These are phyloP conservation scores for Candida krabiensis DNA, from an alignment of 805 yeast species.

Conservation along the genomic window DNA sequence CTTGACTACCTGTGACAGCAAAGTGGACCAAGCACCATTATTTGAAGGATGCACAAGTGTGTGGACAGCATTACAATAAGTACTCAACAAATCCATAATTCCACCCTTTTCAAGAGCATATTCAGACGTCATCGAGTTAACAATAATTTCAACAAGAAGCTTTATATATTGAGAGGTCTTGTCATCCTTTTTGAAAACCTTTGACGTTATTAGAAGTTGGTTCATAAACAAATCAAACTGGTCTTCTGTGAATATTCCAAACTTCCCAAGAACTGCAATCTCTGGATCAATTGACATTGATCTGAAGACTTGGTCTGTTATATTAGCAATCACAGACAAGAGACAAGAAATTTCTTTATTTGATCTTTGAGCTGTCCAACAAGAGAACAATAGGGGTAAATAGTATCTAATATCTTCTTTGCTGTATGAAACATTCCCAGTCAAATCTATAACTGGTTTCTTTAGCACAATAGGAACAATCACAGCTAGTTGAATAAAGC, in stretches of 20 bases:
- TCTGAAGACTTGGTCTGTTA: slow-evolving; percentile 49
- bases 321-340: slow-evolving; percentile 61
- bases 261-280: slow-evolving; percentile 41
- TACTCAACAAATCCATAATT: slow-evolving; percentile 50
- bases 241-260: slow-evolving; percentile 61
- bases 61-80: slow-evolving; percentile 65
- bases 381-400: slow-evolving; percentile 64
- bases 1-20: slow-evolving; percentile 64
- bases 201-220: slow-evolving; percentile 38
- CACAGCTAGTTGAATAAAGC: slow-evolving; percentile 52
- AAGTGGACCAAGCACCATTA: slow-evolving; percentile 80
- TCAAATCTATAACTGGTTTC: slow-evolving; percentile 15
- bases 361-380: slow-evolving; percentile 61
- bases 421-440: slow-evolving; percentile 21
- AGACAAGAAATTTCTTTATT: slow-evolving; percentile 59
- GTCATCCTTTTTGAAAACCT: slow-evolving; percentile 22
- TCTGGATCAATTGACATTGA: slow-evolving; percentile 32
- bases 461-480: slow-evolving; percentile 50
- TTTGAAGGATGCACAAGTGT: slow-evolving; percentile 93
- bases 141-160: slow-evolving; percentile 42
- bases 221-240: slow-evolving; percentile 66
- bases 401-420: slow-evolving; percentile 42
- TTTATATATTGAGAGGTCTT: slow-evolving; percentile 27
- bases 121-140: slow-evolving; percentile 62
- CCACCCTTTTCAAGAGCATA: slow-evolving; percentile 41